Evolutionary conservation across 2,329 filamentous ascomycete genomes (phyloP), one percentile per base, ranked within the genome.

Genomic region (Penicillium sp.): DNA sequence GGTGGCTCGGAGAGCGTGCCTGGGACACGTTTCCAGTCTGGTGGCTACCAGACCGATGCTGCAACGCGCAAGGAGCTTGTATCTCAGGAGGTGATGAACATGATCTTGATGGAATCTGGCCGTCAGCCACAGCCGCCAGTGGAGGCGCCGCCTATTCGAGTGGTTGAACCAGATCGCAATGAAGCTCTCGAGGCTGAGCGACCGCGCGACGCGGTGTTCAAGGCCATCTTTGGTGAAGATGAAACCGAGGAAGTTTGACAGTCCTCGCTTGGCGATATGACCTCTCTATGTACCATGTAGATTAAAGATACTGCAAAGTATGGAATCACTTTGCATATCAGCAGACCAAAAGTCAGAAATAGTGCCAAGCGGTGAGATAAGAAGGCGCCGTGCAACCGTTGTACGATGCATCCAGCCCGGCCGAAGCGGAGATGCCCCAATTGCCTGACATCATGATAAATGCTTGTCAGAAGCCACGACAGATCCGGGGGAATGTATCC

Each of bases 151-250:
- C 58, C 67, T 54, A 56, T 57, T 4, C 48, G 51, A 47, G 61
- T 54, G 37, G 83, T 95, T 25, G 86, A 96, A 72, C 84, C 88
- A 0, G 90, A 91, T 63, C 85, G 82, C 65, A 96, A 96, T 68
- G 89, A 92, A 58, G 90, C 90, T 4, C 71, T 96, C 10, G 90
- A 96, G 70, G 88, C 84, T 0, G 82, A 87, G 68, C 84, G 86
- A 55, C 90, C 92, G 0, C 88, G 89, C 15, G 91, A 93, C 51
- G 90, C 90, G 45, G 88, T 97, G 0, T 92, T 97, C 69, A 91
- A 86, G 67, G 91, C 92, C n/a, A 92, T 98, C 34, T 98, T 98
- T 83, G 94, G 93, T 73, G 90, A 90, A 70, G 89, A 90, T 64
- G 90, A 91, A 67, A 10, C 31, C 8, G 89, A 91, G 57, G 79